Base-by-base conservation (phyloP, 371 early-diverging fungal species). In the Vittaforma corneae region DNA sequence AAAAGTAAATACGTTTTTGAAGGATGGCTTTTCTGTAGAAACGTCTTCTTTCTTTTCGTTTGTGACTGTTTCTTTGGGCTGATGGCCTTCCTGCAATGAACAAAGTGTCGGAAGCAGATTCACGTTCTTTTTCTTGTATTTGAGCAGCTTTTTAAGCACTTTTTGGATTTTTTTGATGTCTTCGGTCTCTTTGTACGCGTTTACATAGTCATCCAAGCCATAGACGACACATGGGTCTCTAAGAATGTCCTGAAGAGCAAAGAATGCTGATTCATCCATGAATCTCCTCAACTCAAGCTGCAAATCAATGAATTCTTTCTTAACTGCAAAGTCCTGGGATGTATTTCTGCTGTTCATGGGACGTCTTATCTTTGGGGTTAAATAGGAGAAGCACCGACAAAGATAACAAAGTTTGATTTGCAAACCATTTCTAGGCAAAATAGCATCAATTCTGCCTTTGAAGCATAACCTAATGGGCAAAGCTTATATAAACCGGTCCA, bases 171-270 rank as follows among this genome's bases (percentile, higher is more conserved):
- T 6, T 20, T 11, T 9, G 32, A 55, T 5, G 5, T 9, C 9
- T 6, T 24, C 42, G 32, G 22, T 24, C 28, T 55, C 55, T 11
- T 34, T 9, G 26, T 55, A 55, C 28, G 55, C 55, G 9, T 34
- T 34, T 16, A 34, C 5, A 40, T 55, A 55, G 26, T 24, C 35
- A 9, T 55, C 55, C 38, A 55, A 16, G 9, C 16, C 11, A 26
- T 24, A 34, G 18, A 55, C 55, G 9, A 55, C 55, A 16, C 22
- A 34, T 9, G 55, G 55, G 26, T 55, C 55, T 24, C 34, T 6
- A 9, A 55, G 20, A 9, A 55, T 11, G 28, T 34, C 35, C 6
- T 6, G 6, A 9, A 55, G 35, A 9, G 55, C 6, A 5, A 55
- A 34, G 11, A 9, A 9, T 40, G 22, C 55, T 9, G 55, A 24